Evolutionary conservation across 441 rosid species (phyloP), one percentile per base, ranked within the genome.

Genomic region (Populus hybrid): DNA sequence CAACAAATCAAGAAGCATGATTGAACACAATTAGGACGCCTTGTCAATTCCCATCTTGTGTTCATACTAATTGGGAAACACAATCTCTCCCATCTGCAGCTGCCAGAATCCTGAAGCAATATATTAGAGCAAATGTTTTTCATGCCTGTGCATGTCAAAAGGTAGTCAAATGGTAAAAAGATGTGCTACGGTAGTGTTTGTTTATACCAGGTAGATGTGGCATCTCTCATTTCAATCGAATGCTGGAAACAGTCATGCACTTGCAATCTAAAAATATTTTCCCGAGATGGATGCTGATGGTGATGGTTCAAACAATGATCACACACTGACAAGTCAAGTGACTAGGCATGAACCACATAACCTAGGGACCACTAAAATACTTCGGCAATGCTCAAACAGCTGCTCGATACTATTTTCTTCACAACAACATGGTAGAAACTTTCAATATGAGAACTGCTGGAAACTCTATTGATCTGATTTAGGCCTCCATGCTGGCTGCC

Each of bases 401-500:
- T 34, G 42, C 26, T 12, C 16, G 2, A 2, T 8, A 16, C 23
- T 23, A 42, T 3, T 1, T 67, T 8, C 42, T n/a, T 36, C 42
- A 71, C 61, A 68, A 6, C 21, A 28, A n/a, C 40, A 63, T 53
- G 53, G 64, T 50, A 46, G 64, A 26, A 69, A 20, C 20, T 70
- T 10, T 20, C 74, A 71, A 23, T 10, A 12, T 26, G 42, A 72
- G 72, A 28, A 53, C 11, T 20, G 21, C 24, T 14, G 36, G 16
- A 67, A 6, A 73, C 36, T 57, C 80, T 77, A 78, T 50, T n/a
- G 78, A 40, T 84, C 81, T 75, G 81, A 18, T 85, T 81, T 89
- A 7, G 90, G 93, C 84, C 85, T 86, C 98, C 98, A 92, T 24
- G 65, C 77, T 78, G 77, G 82, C 81, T 81, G 88, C 1, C 81